A percentile compares a stretch with the other conserved stretches of the same genome.
These are phyloP conservation scores for Scutellaria galericulata DNA, from an alignment of 257 asterid genomes.

Conservation along the genomic window DNA sequence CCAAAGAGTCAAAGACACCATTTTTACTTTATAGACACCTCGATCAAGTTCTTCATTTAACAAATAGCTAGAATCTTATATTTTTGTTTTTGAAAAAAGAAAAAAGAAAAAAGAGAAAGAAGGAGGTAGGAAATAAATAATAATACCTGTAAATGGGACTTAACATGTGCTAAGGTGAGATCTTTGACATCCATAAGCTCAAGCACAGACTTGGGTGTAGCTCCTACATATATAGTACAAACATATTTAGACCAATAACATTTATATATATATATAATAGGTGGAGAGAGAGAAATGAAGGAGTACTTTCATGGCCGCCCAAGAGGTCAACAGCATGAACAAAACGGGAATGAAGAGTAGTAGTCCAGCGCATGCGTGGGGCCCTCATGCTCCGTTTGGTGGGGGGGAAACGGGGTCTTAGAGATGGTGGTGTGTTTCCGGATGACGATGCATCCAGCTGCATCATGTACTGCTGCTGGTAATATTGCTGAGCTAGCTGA, in stretches of 20 bases:
- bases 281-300: neutral
- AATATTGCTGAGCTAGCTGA: too few species aligned
- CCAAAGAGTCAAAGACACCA: neutral
- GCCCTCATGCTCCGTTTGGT: conserved; percentile 50
- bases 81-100: too few species aligned
- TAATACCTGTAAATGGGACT: conserved; percentile 91
- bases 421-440: neutral
- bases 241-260: too few species aligned
- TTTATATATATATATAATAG: neutral
- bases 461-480: too few species aligned
- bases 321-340: conserved; percentile 54
- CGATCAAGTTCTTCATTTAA: too few species aligned
- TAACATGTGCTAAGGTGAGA: conserved; percentile 95
- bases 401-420: too few species aligned
- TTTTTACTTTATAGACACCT: too few species aligned
- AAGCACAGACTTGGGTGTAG: conserved; percentile 94
- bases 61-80: too few species aligned
- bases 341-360: conserved; percentile 51
- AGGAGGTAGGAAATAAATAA: neutral
- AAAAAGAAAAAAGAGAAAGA: neutral
- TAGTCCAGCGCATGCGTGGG: conserved; percentile 60
- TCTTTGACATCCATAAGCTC: conserved; percentile 97
- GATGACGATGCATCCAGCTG: neutral
- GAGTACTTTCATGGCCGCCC: conserved; percentile 56
- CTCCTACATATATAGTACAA: conserved; percentile 54